These are phyloP conservation scores for Haematococcus sp. DNA, from an alignment of 139 green algal species.

Conservation along the genomic window DNA sequence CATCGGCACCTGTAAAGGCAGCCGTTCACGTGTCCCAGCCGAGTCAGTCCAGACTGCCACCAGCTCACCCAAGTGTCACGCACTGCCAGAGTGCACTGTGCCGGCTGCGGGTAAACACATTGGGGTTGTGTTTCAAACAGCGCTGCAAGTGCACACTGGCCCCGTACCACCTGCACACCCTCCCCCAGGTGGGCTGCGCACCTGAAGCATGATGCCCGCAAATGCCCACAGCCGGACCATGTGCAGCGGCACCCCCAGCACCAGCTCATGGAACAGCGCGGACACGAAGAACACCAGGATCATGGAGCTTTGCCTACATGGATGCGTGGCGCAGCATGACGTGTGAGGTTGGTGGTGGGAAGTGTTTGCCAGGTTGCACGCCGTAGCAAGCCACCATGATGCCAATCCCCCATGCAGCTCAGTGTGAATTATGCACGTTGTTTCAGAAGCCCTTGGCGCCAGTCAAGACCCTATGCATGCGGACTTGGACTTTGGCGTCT, in stretches of 20 bases:
- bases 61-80: background rate
- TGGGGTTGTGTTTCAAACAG: background rate
- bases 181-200: too few species aligned
- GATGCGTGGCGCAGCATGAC: background rate
- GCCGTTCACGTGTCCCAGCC: too few species aligned
- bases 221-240: constrained; percentile 72
- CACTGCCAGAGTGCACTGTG: too few species aligned
- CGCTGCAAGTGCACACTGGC: too few species aligned
- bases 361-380: too few species aligned
- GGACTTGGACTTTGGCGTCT: too few species aligned
- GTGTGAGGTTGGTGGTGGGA: background rate
- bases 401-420: background rate
- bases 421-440: background rate
- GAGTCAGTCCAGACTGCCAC: background rate
- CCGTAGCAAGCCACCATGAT: background rate
- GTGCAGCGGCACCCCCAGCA: constrained; percentile 86
- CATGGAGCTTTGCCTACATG: constrained; percentile 28
- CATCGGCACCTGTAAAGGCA: constrained; percentile 67
- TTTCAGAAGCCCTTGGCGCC: too few species aligned
- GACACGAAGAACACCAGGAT: constrained; percentile 79
- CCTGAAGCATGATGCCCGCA: constrained; percentile 42
- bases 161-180: constrained; percentile 10
- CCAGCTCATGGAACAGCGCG: constrained; percentile 82
- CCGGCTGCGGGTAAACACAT: too few species aligned
- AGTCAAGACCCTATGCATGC: too few species aligned